Percentiles rank a stretch among this genome's conserved stretches.
Conservation (phyloP, 1,139 yeast species). For the Magnusiomyces magnusii region DNA sequence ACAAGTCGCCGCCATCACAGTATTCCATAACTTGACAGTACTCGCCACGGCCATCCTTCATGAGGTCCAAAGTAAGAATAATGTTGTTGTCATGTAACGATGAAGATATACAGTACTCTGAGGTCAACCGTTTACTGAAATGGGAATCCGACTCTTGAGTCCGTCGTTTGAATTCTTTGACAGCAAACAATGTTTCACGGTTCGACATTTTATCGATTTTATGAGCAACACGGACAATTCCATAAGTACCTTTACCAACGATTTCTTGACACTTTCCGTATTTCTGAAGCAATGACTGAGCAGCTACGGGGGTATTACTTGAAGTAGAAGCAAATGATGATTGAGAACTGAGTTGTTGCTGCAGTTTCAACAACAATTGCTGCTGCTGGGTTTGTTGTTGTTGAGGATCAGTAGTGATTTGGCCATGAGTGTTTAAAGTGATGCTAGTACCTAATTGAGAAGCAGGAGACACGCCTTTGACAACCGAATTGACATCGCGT, state of each 20-base stretch:
- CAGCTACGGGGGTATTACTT: constrained; percentile 15
- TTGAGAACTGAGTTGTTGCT: constrained; percentile 21
- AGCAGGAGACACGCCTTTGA: constrained; percentile 6
- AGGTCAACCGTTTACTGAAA: constrained; percentile 65
- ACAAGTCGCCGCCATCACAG: constrained; percentile 92
- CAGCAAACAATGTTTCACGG: constrained; percentile 58
- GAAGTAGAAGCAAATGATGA: not conserved
- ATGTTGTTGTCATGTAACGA: constrained; percentile 73
- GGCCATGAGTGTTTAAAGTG: constrained; percentile 12
- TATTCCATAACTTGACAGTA: constrained; percentile 97
- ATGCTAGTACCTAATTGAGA: constrained; percentile 1
- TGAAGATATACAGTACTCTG: constrained; percentile 81
- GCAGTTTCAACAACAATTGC: constrained; percentile 28
- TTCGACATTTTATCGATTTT: constrained; percentile 39
- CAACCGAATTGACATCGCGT: constrained; percentile 12
- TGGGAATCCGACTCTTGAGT: constrained; percentile 49
- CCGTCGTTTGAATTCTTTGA: constrained; percentile 64
- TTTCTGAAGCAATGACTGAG: constrained; percentile 46
- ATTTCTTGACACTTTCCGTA: constrained; percentile 77
- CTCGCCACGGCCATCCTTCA: constrained; percentile 87
- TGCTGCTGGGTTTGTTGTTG: not conserved
- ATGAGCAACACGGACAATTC: constrained; percentile 70
- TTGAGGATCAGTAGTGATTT: not conserved
- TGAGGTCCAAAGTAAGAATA: constrained; percentile 75
- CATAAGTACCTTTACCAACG: constrained; percentile 81